A percentile compares a stretch with the other conserved stretches of the same genome.
phyloP scores from a whole-genome alignment of 257 asterid species.

The Nicotiana tomentosiformis region DNA sequence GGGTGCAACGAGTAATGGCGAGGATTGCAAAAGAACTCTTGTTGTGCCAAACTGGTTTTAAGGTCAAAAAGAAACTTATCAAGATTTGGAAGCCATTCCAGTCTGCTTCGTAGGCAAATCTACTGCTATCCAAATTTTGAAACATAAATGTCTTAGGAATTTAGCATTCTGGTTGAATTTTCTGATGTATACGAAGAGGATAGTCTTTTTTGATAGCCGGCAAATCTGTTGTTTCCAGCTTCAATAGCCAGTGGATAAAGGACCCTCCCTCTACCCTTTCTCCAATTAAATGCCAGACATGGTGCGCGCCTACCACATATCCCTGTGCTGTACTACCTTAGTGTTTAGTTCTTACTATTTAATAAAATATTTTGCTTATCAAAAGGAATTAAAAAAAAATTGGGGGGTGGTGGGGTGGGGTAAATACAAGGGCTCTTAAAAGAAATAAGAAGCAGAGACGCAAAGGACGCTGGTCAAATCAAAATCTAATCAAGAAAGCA shows the following conservation, averaged over 20 bases:
- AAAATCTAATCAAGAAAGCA: slow-evolving; percentile 3
- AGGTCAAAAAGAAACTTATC: background rate
- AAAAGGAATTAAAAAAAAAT: background rate
- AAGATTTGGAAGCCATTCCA: background rate
- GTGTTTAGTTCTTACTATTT: background rate
- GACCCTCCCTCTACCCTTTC: background rate
- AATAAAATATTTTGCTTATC: background rate
- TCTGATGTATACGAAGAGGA: background rate
- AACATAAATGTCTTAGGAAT: background rate
- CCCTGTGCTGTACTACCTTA: background rate
- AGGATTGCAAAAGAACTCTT: background rate
- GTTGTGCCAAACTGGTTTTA: background rate
- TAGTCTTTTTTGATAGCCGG: background rate
- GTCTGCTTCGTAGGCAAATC: background rate
- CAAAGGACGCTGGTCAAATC: background rate
- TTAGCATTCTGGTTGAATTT: background rate
- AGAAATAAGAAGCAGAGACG: background rate
- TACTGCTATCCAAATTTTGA: background rate
- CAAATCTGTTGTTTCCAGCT: background rate
- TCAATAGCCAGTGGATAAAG: background rate
- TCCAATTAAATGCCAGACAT: background rate
- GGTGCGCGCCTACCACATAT: background rate
- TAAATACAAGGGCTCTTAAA: background rate
- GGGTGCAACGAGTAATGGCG: background rate
- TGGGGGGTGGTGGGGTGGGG: background rate